These are phyloP conservation scores for Pseudocercospora fuligena DNA, from an alignment of 2,329 filamentous ascomycete genomes.

Conservation along the genomic window DNA sequence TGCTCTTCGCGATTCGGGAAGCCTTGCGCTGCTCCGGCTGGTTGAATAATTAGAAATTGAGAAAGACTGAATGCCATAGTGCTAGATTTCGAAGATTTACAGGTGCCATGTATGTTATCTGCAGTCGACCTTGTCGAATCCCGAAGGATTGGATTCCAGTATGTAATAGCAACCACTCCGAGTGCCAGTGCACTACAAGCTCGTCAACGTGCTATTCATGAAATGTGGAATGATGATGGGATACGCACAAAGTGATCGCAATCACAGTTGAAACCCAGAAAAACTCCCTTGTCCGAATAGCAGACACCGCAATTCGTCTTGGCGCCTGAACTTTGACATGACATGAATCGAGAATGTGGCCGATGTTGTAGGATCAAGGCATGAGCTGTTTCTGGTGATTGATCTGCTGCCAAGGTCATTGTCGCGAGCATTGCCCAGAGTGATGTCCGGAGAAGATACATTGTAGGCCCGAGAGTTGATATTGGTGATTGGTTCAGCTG, in stretches of 20 bases:
- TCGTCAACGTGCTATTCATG: not conserved
- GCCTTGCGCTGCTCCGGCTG: too few species aligned
- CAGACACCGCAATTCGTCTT: not conserved
- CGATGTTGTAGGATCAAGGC: not conserved
- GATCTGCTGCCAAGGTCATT: not conserved
- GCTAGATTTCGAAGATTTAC: not conserved
- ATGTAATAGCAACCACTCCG: not conserved
- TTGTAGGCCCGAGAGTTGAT: not conserved
- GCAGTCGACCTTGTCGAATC: slow-evolving; percentile 2
- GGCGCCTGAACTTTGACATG: not conserved
- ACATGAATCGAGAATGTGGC: not conserved
- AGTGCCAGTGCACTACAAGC: not conserved
- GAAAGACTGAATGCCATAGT: too few species aligned
- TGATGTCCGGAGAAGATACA: not conserved
- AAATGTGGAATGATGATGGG: not conserved
- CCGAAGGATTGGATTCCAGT: not conserved
- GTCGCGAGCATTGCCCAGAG: not conserved
- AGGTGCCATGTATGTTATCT: not conserved
- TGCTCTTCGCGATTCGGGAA: too few species aligned
- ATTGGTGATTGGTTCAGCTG: too few species aligned
- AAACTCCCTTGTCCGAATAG: not conserved
- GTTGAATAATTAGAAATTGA: too few species aligned
- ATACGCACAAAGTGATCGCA: slow-evolving; percentile 1
- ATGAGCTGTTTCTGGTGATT: not conserved
- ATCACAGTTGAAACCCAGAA: not conserved